Conservation (phyloP, 176 grass and related monocot genomes). For the Elymus sibiricus region DNA sequence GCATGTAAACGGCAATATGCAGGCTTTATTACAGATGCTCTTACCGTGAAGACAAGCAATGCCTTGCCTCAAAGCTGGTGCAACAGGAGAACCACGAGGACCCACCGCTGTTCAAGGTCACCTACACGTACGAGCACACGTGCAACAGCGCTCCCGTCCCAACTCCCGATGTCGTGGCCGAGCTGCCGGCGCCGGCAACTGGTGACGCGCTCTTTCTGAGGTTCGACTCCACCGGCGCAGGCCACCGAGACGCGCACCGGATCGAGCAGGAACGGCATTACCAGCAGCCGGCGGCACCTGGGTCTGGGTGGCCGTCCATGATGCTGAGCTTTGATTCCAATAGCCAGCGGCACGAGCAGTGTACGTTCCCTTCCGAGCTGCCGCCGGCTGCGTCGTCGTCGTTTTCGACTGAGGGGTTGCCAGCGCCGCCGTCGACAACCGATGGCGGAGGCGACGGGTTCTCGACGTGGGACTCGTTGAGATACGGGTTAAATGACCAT, state of each 20-base stretch:
- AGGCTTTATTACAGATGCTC: conserved; percentile 70
- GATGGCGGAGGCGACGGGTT: conserved; percentile 18
- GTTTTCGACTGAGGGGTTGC: background rate
- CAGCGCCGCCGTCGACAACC: background rate
- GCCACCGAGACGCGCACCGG: background rate
- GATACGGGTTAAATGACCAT: conserved; percentile 28
- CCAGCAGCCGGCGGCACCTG: background rate
- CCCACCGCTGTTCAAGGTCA: conserved; percentile 48
- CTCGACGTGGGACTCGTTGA: conserved; percentile 24
- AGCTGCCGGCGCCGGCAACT: background rate
- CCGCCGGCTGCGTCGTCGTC: background rate
- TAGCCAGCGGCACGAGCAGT: background rate
- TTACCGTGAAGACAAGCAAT: conserved; percentile 51
- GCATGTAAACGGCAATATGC: background rate
- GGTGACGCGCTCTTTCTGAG: conserved; percentile 29
- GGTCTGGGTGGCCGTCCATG: background rate
- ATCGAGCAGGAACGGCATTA: background rate
- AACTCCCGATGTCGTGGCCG: conserved; percentile 32
- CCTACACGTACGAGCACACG: conserved; percentile 59
- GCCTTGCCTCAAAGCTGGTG: conserved; percentile 59
- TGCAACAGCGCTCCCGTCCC: conserved; percentile 43
- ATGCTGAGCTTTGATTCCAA: conserved; percentile 43
- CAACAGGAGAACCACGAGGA: conserved; percentile 48
- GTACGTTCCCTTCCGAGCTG: conserved; percentile 19
- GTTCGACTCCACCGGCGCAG: conserved; percentile 27